Evolutionary conservation across 805 yeast species (phyloP), one percentile per base, ranked within the genome.

Genomic region (Saccharomycopsis fibuligera): DNA sequence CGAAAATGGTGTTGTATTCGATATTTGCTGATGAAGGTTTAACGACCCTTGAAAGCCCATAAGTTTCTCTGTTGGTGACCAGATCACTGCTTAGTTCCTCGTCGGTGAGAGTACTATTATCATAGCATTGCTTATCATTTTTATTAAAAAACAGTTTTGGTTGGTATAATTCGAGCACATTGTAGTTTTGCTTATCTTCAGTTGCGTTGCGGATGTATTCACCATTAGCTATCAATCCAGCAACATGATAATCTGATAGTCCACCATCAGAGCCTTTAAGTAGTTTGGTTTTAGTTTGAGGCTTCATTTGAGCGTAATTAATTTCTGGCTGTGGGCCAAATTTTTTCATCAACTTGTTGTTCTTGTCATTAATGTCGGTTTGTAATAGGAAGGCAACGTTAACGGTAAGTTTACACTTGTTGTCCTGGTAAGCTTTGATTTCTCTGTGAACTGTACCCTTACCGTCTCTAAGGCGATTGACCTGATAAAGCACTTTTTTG

Each of bases 361-460:
- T 17, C 24, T 19, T 38, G 41, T 6, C 16, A 24, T 38, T 38
- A 14, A 22, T 9, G 5, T 12, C n/a, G 21, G 12, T 23, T n/a
- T 12, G 5, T 12, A 38, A n/a, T n/a, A 24, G 23, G 23, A 22
- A 12, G 22, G 24, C 8, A 17, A 33, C 19, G 31, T 14, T 39
- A 5, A 22, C 33, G 10, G 5, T 5, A 5, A 5, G 8, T 22
- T 23, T 14, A 29, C 8, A 10, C 17, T 35, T 16, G 8, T 17
- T 33, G 9, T 24, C 22, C 29, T 47, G 50, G 19, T 16, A 29
- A 4, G 30, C 39, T 8, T 30, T 36, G 6, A 47, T 47, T 29
- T 47, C 46, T 14, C 47, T 35, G 33, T 47, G 47, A 24, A 31
- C 33, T 4, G 27, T n/a, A n/a, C 39, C 8, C 12, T 47, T 41